A percentile compares a stretch with the other conserved stretches of the same genome.
Conservation (phyloP, 2,329 filamentous ascomycete genomes). For the Erysiphe neolycopersici region DNA sequence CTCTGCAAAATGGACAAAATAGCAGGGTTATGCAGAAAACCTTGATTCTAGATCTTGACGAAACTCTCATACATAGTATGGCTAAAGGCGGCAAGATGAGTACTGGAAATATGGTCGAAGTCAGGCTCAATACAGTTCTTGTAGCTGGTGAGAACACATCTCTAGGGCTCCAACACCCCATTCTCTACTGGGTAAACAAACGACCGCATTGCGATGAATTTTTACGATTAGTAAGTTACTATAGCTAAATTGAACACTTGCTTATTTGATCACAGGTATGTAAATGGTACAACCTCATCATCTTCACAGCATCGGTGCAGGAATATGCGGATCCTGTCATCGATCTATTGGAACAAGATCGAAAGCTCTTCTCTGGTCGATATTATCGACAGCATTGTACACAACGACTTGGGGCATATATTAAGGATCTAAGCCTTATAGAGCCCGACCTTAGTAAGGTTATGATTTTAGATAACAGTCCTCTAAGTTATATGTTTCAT, state of each 20-base stretch:
- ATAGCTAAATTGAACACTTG: neutral
- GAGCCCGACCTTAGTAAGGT: conserved; percentile 94
- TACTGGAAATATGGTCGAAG: conserved; percentile 96
- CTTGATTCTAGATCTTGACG: conserved; percentile 80
- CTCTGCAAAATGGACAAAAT: conserved; percentile 23
- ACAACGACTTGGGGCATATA: conserved; percentile 81
- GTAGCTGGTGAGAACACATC: conserved; percentile 37
- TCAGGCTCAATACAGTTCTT: conserved; percentile 52
- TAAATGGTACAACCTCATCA: conserved; percentile 94
- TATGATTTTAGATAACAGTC: conserved; percentile 97
- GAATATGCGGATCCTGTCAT: conserved; percentile 98
- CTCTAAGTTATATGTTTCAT: conserved; percentile 94
- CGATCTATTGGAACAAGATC: conserved; percentile 90
- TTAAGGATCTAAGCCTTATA: conserved; percentile 88
- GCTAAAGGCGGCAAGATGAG: conserved; percentile 90
- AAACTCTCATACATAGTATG: conserved; percentile 94
- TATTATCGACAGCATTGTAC: conserved; percentile 98
- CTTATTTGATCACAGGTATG: conserved; percentile 29
- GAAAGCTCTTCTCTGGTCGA: conserved; percentile 80
- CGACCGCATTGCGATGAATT: conserved; percentile 94
- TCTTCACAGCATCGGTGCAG: conserved; percentile 93
- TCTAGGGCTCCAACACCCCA: conserved; percentile 71
- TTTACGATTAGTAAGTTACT: conserved; percentile 39
- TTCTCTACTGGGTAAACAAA: conserved; percentile 97
- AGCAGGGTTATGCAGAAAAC: conserved; percentile 53